Base-by-base conservation (phyloP, 2,329 filamentous ascomycete species). In the Stemphylium beticola region DNA sequence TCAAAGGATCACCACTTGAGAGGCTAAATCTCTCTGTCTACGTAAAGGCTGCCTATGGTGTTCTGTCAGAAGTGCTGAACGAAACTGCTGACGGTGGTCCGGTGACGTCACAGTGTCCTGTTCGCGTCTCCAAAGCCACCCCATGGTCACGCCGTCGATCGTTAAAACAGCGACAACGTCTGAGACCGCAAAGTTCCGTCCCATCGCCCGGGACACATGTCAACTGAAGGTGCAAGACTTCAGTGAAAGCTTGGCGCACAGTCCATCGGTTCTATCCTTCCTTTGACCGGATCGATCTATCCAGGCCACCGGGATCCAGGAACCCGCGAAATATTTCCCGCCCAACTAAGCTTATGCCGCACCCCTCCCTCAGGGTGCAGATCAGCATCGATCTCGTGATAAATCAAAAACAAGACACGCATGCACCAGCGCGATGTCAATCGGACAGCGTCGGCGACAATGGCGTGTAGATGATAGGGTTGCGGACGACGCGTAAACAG, bases 211-310 rank as follows among this genome's bases (percentile, higher is more conserved):
- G 24, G 44, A 17, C 44, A 46, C 9, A 15, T 32, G 24, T 22
- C 22, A 26, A 47, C 42, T 39, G 31, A 49, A 38, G 33, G 17
- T 24, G 38, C 34, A 24, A 33, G 12, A 32, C 5, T 34, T 15
- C n/a, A 20, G 20, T 10, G 20, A n/a, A n/a, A 36, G 29, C 22
- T 41, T 12, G 15, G 12, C 17, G 48, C 48, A 51, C 48, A 17
- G 40, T n/a, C 48, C 40, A 31, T 33, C 48, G 48, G 48, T 44
- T 50, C 34, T 20, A 44, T 37, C 20, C 39, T 38, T 50, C 51
- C 46, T 36, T 24, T 9, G 18, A n/a, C 12, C 46, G 44, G 50
- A 38, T 54, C 40, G 24, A 54, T 54, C 46, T 48, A 50, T 50
- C 51, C 51, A 54, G n/a, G 24, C 32, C 26, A 24, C 39, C 32